Percentiles rank a stretch among this genome's conserved stretches.
These are phyloP conservation scores for Pseudocercospora vitis DNA, from an alignment of 2,329 filamentous ascomycete species.

Conservation along the genomic window DNA sequence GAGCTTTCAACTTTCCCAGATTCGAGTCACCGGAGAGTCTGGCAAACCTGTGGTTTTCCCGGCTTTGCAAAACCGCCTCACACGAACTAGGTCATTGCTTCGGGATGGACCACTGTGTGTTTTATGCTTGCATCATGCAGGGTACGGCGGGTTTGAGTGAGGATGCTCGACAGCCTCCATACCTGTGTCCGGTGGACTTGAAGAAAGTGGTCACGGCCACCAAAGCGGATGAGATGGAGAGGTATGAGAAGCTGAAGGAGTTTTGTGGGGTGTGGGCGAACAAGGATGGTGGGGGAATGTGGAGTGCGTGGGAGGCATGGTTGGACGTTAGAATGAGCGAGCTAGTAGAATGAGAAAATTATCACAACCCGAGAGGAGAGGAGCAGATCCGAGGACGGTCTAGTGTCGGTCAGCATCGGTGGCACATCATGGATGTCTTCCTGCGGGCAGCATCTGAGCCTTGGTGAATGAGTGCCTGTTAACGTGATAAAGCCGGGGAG, in stretches of 20 bases:
- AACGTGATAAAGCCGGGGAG: no score
- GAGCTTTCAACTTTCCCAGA: conserved; percentile 1
- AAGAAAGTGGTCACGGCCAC: conserved; percentile 49
- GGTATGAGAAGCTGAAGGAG: conserved; percentile 42
- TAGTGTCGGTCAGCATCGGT: no score
- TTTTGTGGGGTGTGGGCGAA: conserved; percentile 47
- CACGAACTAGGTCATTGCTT: conserved; percentile 71
- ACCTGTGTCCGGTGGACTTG: conserved; percentile 61
- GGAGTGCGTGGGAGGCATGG: conserved; percentile 51
- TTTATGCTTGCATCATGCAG: conserved; percentile 66
- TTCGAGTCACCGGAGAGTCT: conserved; percentile 4
- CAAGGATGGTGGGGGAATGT: conserved; percentile 42
- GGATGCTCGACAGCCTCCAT: conserved; percentile 63
- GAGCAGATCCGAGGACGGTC: no score
- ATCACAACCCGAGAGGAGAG: background rate
- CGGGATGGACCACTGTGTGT: conserved; percentile 65
- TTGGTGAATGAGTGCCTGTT: no score
- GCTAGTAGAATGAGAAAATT: background rate
- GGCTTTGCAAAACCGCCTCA: conserved; percentile 57
- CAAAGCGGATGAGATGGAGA: conserved; percentile 35
- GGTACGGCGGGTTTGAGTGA: conserved; percentile 58
- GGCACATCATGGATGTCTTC: no score
- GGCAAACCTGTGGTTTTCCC: conserved; percentile 57
- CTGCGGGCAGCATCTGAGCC: no score
- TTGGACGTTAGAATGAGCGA: conserved; percentile 32